Evolutionary conservation across 495 filamentous ascomycete species (phyloP).

Genomic region (Penicillium nucicola): DNA sequence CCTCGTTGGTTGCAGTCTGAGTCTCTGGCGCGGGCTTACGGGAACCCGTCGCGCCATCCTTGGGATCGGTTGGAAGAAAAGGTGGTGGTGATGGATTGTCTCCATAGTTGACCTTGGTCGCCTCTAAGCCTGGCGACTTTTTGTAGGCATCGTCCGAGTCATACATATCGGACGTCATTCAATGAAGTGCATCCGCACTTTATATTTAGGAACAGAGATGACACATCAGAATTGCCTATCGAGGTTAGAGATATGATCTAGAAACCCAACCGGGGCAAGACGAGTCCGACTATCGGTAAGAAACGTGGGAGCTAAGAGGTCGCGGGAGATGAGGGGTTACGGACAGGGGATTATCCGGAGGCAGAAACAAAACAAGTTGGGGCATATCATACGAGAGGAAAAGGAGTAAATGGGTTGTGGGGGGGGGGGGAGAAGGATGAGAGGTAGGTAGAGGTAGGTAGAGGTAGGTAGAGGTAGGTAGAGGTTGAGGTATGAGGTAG

Average conservation of each 20-base stretch:
- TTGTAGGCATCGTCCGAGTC: conserved; percentile 44
- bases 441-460: too few relatives aligned
- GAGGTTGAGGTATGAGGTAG: too few relatives aligned
- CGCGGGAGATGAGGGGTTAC: conserved; percentile 2
- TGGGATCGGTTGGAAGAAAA: conserved; percentile 16
- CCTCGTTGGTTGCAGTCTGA: conserved; percentile 28
- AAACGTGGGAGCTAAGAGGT: neutral
- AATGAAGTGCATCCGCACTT: conserved; percentile 35
- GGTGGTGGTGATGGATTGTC: conserved; percentile 25
- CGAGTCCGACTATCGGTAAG: neutral
- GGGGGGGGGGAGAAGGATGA: too few relatives aligned
- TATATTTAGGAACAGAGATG: conserved; percentile 1
- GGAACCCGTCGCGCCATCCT: conserved; percentile 15
- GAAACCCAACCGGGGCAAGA: too few relatives aligned
- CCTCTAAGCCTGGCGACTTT: conserved; percentile 29
- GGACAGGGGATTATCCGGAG: neutral
- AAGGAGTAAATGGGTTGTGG: too few relatives aligned
- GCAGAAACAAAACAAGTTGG: neutral
- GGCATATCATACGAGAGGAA: too few relatives aligned
- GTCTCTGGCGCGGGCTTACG: conserved; percentile 37
- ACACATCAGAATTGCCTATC: conserved; percentile 8
- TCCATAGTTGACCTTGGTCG: conserved; percentile 19
- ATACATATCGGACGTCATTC: conserved; percentile 43
- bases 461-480: too few relatives aligned
- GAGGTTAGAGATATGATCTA: neutral